Percentiles rank a stretch among this genome's conserved stretches.
phyloP scores from a whole-genome alignment of 768 basidiomycete genomes.

The Trametes cingulata region DNA sequence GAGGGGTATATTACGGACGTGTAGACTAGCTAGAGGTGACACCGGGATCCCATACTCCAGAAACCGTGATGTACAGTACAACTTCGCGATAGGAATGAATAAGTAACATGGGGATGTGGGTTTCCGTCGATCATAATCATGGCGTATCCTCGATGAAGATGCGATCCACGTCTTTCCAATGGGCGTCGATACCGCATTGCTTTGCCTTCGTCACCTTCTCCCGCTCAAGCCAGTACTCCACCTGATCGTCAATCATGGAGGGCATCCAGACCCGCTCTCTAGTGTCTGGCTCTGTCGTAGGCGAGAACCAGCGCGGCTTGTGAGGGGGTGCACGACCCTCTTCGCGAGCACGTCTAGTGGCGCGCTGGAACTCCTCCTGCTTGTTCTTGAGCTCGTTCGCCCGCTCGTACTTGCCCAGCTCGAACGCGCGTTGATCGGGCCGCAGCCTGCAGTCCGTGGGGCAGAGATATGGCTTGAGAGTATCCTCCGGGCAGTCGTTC shows the following conservation, averaged over 20 bases:
- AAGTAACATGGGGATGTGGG: neutral
- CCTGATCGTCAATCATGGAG: conserved; percentile 43
- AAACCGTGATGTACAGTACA: conserved; percentile 11
- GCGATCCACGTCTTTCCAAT: conserved; percentile 71
- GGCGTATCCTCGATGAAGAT: conserved; percentile 75
- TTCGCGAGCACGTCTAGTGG: conserved; percentile 72
- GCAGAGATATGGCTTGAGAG: conserved; percentile 69
- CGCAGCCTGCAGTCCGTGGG: conserved; percentile 92
- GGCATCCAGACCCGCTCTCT: conserved; percentile 90
- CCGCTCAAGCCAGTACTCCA: conserved; percentile 87
- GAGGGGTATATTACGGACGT: conserved; percentile 6
- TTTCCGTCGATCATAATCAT: conserved; percentile 13
- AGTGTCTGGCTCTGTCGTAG: conserved; percentile 83
- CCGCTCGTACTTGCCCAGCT: conserved; percentile 80
- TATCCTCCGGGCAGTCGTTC: conserved; percentile 79
- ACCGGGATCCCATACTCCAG: neutral
- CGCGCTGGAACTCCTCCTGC: conserved; percentile 82
- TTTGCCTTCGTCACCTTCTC: conserved; percentile 56
- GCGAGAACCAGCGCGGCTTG: conserved; percentile 83
- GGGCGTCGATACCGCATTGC: conserved; percentile 35
- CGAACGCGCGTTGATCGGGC: conserved; percentile 94
- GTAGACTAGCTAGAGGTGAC: neutral
- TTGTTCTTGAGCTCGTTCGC: conserved; percentile 77
- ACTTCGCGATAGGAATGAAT: conserved; percentile 13
- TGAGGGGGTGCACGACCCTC: conserved; percentile 72